Evolutionary conservation across 495 filamentous ascomycete genomes (phyloP).

Genomic region (Podospora australis): DNA sequence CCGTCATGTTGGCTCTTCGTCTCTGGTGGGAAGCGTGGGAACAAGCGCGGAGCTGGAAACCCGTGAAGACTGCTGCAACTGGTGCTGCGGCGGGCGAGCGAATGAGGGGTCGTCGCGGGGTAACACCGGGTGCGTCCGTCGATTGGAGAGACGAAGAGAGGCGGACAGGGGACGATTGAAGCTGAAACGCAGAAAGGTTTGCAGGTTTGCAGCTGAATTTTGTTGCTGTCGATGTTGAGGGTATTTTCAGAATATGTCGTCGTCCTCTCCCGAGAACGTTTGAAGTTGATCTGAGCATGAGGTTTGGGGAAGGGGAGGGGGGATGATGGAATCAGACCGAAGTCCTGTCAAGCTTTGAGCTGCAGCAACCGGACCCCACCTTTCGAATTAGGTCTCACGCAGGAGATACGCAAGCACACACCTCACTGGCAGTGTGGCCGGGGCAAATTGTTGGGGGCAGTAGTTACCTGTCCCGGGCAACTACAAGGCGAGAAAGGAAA

Average conservation of each 20-base stretch:
- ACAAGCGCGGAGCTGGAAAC: conserved; percentile 1
- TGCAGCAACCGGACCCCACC: not conserved
- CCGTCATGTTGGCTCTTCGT: conserved; percentile 35
- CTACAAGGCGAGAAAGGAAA: no score
- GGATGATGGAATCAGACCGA: not conserved
- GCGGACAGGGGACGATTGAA: not conserved
- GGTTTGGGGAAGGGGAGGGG: no score
- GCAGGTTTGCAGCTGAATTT: no score
- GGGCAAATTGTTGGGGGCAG: no score
- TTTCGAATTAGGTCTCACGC: no score
- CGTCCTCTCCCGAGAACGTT: conserved; percentile 8
- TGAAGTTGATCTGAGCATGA: conserved; percentile 1
- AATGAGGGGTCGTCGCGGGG: conserved; percentile 9
- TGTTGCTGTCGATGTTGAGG: no score
- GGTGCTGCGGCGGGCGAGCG: conserved; percentile 5
- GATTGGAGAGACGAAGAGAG: not conserved
- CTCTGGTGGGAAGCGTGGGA: conserved; percentile 16
- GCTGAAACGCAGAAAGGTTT: no score
- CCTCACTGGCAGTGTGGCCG: no score
- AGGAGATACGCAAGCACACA: no score
- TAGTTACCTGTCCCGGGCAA: no score
- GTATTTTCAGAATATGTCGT: no score
- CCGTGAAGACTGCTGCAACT: not conserved
- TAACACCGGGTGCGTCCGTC: not conserved
- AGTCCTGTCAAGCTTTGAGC: conserved; percentile 2